These are phyloP conservation scores for Aurifilum marmelostoma DNA, from an alignment of 2,329 filamentous ascomycete species.

Conservation along the genomic window DNA sequence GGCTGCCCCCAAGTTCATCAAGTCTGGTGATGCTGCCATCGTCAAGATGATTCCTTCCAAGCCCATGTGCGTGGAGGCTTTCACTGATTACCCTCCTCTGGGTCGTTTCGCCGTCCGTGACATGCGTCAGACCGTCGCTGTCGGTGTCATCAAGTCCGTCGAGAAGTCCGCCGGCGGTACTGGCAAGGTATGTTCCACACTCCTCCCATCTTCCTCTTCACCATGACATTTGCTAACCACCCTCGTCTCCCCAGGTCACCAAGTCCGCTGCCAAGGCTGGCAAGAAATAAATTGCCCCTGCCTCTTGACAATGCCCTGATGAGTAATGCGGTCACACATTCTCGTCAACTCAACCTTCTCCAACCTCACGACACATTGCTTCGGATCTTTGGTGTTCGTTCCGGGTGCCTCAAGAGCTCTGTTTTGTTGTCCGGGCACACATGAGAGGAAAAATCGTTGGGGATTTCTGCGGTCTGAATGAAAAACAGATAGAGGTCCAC, in stretches of 20 bases:
- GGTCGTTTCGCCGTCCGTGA: conserved; percentile 99
- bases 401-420: conserved; percentile 33
- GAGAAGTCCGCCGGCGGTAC: conserved; percentile 61
- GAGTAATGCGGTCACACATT: conserved; percentile 23
- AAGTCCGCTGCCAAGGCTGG: conserved; percentile 73
- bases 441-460: conserved; percentile 38
- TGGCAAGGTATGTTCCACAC: conserved; percentile 54
- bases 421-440: conserved; percentile 37
- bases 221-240: conserved; percentile 36
- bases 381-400: conserved; percentile 34
- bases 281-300: conserved; percentile 66
- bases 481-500: conserved; percentile 39
- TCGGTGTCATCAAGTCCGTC: conserved; percentile 93
- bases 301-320: conserved; percentile 23
- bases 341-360: conserved; percentile 27
- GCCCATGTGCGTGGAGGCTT: conserved; percentile 99
- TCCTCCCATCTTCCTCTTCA: conserved; percentile 11
- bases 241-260: conserved; percentile 50
- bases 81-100: conserved; percentile 99
- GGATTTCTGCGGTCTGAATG: conserved; percentile 38
- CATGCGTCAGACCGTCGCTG: conserved; percentile 89
- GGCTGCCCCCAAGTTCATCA: conserved; percentile 97
- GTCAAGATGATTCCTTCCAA: conserved; percentile 99
- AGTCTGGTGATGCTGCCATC: conserved; percentile 99
- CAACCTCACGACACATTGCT: conserved; percentile 29